Evolutionary conservation across 495 filamentous ascomycete species (phyloP).

Genomic region (Trichoderma asperelloides): DNA sequence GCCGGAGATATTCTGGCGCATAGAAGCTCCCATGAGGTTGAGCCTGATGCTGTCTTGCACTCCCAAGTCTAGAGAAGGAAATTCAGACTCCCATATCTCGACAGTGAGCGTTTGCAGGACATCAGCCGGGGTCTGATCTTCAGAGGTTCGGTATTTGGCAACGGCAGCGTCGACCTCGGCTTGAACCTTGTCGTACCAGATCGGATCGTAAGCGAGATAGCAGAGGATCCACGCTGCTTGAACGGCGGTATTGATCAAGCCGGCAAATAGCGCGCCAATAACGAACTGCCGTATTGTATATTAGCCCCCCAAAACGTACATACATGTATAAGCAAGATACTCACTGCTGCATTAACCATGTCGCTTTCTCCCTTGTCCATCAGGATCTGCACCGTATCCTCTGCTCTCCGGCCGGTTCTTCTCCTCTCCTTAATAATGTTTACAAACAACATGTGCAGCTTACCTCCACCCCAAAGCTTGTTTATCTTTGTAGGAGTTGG

Average conservation of each 20-base stretch:
- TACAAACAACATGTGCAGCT: slow-evolving; percentile 32
- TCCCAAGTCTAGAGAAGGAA: slow-evolving; percentile 35
- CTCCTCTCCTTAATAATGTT: slow-evolving; percentile 29
- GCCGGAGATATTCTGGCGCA: slow-evolving; percentile 31
- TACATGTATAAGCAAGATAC: background rate
- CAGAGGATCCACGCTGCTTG: slow-evolving; percentile 32
- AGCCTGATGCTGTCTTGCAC: slow-evolving; percentile 37
- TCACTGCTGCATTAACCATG: slow-evolving; percentile 12
- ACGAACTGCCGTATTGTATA: slow-evolving; percentile 23
- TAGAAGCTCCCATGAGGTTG: slow-evolving; percentile 19
- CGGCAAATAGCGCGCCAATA: slow-evolving; percentile 28
- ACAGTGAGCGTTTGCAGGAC: slow-evolving; percentile 29
- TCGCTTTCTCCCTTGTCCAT: slow-evolving; percentile 35
- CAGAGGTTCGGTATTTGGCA: slow-evolving; percentile 22
- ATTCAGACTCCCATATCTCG: slow-evolving; percentile 38
- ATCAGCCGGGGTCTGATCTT: slow-evolving; percentile 25
- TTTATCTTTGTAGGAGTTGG: slow-evolving; percentile 20
- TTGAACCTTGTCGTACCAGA: slow-evolving; percentile 31
- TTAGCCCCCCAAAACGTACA: background rate
- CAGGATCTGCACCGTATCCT: slow-evolving; percentile 38
- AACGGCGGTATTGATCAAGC: slow-evolving; percentile 35
- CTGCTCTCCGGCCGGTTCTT: slow-evolving; percentile 24
- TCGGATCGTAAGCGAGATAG: slow-evolving; percentile 27
- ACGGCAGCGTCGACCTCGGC: slow-evolving; percentile 33
- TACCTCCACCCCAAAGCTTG: slow-evolving; percentile 24